A percentile compares a stretch with the other conserved stretches of the same genome.
These are phyloP conservation scores for Leccinum variabile DNA, from an alignment of 1,284 basidiomycete species.

Conservation along the genomic window DNA sequence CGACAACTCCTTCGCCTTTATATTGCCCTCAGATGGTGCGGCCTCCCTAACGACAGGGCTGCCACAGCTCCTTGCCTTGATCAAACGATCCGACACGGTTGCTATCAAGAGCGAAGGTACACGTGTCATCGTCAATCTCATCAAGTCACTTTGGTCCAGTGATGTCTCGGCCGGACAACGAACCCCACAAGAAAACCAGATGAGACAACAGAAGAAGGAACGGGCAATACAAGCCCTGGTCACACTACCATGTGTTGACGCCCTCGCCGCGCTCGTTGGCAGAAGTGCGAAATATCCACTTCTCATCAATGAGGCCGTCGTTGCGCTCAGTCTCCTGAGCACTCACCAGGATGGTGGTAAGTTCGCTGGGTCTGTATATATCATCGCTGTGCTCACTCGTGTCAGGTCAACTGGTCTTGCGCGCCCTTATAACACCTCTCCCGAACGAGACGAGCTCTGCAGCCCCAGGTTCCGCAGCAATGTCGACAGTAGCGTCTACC, in stretches of 20 bases:
- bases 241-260: conserved; percentile 53
- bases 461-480: conserved; percentile 39
- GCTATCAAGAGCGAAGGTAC: conserved; percentile 88
- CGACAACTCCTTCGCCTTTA: conserved; percentile 60
- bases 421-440: conserved; percentile 53
- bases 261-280: conserved; percentile 72
- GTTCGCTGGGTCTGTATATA: conserved; percentile 23
- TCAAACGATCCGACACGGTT: conserved; percentile 78
- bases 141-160: conserved; percentile 68
- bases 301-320: conserved; percentile 86
- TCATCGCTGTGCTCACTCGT: conserved; percentile 18
- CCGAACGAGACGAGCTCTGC: conserved; percentile 42
- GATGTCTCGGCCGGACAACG: conserved; percentile 39
- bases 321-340: conserved; percentile 78
- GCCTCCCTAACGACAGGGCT: conserved; percentile 48
- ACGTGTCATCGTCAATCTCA: conserved; percentile 81
- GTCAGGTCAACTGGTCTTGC: conserved; percentile 60
- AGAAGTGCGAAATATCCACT: conserved; percentile 80
- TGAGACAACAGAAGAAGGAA: conserved; percentile 49
- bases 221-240: conserved; percentile 56
- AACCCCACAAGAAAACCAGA: conserved; percentile 28
- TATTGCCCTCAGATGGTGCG: conserved; percentile 43
- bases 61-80: conserved; percentile 70
- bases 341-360: conserved; percentile 65
- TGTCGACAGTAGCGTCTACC: conserved; percentile 42